Evolutionary conservation across 345 rosid genomes (phyloP), one percentile per base, ranked within the genome.

Genomic region (Geranium rotundifolium): DNA sequence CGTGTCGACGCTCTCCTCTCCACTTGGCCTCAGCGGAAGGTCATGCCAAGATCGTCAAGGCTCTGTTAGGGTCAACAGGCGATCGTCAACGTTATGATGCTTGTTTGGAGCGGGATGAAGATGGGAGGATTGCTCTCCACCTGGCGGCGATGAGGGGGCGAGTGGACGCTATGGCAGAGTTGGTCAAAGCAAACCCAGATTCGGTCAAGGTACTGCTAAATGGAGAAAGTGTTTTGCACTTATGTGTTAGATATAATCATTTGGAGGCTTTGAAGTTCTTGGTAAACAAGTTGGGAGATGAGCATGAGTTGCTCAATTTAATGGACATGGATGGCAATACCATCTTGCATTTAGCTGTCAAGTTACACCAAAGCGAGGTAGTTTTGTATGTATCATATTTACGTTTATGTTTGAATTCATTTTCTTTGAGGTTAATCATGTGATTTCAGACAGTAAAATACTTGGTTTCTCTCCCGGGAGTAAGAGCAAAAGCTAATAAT

Each of bases 21-120:
- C 76, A 73, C 76, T 60, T 68, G 34, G 76, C 72, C 31, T 29
- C 66, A 10, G 73, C 73, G 8, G 59, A 65, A 50, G 76, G 69
- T 14, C 71, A 61, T 17, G 19, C 2, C 3, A 46, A 50, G 54
- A 55, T 73, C 15, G 76, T 73, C 57, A 37, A 37, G 16, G 30
- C 57, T 61, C 37, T 68, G 63, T 49, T 73, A 56, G 13, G 12
- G 9, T 59, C 54, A 8, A 58, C 30, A 1, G 49, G 9, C 9
- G 6, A 31, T 0, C 37, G 37, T 31, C n/a, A n/a, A n/a, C n/a
- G n/a, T n/a, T 31, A 2, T 31, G 67, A 27, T 17, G 3, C 57
- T 14, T 58, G 68, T 7, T 17, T 29, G 54, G 57, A 23, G 31
- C 50, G 58, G 41, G 69, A 72, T 19, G 41, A 29, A 58, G 71